Conservation (phyloP, 2,329 filamentous ascomycete genomes). For the Talaromyces atroroseus region DNA sequence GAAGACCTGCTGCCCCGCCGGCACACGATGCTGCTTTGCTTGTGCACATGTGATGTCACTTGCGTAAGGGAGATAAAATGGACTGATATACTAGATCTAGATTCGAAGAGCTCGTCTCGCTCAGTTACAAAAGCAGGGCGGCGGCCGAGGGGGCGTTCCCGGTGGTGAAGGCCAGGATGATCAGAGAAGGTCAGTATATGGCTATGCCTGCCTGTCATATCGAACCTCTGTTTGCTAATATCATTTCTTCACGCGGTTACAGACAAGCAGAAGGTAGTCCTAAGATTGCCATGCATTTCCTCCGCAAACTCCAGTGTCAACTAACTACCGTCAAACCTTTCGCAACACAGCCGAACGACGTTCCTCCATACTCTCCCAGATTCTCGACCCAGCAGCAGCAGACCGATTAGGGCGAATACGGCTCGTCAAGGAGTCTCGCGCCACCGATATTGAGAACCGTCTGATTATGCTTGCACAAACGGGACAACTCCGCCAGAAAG, state of each 20-base stretch:
- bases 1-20: background rate
- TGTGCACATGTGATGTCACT: background rate
- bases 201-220: background rate
- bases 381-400: slow-evolving; percentile 87
- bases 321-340: background rate
- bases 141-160: slow-evolving; percentile 43
- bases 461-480: slow-evolving; percentile 85
- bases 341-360: slow-evolving; percentile 26
- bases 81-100: slow-evolving; percentile 40
- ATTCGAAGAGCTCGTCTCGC: slow-evolving; percentile 88
- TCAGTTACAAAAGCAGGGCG: slow-evolving; percentile 73
- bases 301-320: background rate
- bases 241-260: background rate
- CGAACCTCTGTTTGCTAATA: background rate
- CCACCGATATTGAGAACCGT: slow-evolving; percentile 83
- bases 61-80: background rate
- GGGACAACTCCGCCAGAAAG: slow-evolving; percentile 79
- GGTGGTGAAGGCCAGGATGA: slow-evolving; percentile 56
- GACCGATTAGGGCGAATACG: slow-evolving; percentile 92
- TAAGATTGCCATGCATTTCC: background rate
- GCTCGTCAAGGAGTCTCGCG: slow-evolving; percentile 88
- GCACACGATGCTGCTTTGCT: background rate
- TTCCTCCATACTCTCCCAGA: slow-evolving; percentile 69
- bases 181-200: slow-evolving; percentile 54
- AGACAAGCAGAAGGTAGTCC: slow-evolving; percentile 12